Evolutionary conservation across 306 rosid genomes (phyloP).

Genomic region (Geum urbanum): DNA sequence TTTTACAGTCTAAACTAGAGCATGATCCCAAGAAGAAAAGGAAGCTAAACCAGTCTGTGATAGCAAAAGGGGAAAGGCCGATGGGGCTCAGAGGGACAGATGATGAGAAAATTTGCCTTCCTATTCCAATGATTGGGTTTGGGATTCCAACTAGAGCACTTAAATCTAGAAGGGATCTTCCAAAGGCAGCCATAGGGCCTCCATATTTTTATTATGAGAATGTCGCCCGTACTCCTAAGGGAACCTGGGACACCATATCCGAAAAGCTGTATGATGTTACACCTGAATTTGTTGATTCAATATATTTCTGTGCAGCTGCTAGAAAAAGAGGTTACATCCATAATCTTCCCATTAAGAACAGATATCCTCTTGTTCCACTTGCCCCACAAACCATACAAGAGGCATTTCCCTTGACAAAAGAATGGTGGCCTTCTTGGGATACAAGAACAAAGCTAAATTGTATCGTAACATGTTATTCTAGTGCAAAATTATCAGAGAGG

Average conservation of each 20-base stretch:
- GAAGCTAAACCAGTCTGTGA: slow-evolving; percentile 40
- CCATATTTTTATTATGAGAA: slow-evolving; percentile 96
- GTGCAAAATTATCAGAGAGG: slow-evolving; percentile 70
- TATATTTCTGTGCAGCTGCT: slow-evolving; percentile 84
- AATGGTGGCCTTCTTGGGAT: slow-evolving; percentile 99
- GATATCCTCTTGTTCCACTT: slow-evolving; percentile 75
- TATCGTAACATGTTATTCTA: slow-evolving; percentile 62
- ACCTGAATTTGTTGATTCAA: slow-evolving; percentile 90
- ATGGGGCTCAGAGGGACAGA: slow-evolving; percentile 39
- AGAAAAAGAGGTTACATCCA: slow-evolving; percentile 91
- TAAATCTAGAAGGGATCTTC: slow-evolving; percentile 37
- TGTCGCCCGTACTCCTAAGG: slow-evolving; percentile 90
- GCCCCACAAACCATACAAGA: slow-evolving; percentile 68
- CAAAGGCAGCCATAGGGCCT: slow-evolving; percentile 69
- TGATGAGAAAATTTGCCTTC: slow-evolving; percentile 61
- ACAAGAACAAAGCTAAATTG: slow-evolving; percentile 67
- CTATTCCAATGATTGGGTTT: slow-evolving; percentile 85
- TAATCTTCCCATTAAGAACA: slow-evolving; percentile 67
- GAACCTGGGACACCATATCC: slow-evolving; percentile 85
- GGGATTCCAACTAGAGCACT: slow-evolving; percentile 62
- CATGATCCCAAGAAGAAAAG: slow-evolving; percentile 38
- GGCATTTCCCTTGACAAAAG: slow-evolving; percentile 74
- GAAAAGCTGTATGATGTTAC: slow-evolving; percentile 66
- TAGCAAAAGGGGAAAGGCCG: slow-evolving; percentile 51
- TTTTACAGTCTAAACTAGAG: slow-evolving; percentile 50